phyloP scores from a whole-genome alignment of 257 asterid species.

The Solanum phureja region DNA sequence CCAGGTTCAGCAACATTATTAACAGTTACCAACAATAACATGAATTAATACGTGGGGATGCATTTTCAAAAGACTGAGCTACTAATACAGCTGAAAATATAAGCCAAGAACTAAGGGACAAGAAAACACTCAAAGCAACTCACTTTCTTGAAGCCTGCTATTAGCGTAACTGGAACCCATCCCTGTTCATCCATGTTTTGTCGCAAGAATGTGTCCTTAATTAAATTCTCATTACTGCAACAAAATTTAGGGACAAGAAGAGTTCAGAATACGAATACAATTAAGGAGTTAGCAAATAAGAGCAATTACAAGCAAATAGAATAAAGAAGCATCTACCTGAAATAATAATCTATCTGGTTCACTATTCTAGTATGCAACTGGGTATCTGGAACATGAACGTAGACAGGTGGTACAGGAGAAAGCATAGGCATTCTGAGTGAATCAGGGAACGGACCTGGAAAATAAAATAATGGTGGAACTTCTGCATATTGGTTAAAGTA shows the following conservation, averaged over 20 bases:
- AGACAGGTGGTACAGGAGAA: conserved; percentile 29
- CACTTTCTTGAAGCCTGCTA: conserved; percentile 70
- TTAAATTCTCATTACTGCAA: conserved; percentile 63
- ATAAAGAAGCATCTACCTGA: conserved; percentile 32
- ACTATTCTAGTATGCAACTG: conserved; percentile 40
- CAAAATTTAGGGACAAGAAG: neutral
- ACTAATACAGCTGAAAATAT: neutral
- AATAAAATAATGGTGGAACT: conserved; percentile 32
- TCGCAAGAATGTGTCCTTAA: conserved; percentile 61
- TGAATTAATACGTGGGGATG: neutral
- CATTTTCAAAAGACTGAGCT: neutral
- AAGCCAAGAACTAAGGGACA: neutral
- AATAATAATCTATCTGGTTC: conserved; percentile 64
- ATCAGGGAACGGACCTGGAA: conserved; percentile 41
- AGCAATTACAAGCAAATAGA: neutral
- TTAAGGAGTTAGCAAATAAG: neutral
- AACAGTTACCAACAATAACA: neutral
- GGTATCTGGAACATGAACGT: conserved; percentile 36
- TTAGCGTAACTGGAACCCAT: conserved; percentile 60
- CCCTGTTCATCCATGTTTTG: conserved; percentile 72
- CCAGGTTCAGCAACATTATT: neutral
- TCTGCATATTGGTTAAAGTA: conserved; percentile 30
- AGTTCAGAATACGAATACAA: neutral
- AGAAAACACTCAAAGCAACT: conserved; percentile 6
- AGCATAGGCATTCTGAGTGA: conserved; percentile 43